A percentile compares a stretch with the other conserved stretches of the same genome.
Conservation (phyloP, 768 basidiomycete genomes). For the Lentinula edodes region DNA sequence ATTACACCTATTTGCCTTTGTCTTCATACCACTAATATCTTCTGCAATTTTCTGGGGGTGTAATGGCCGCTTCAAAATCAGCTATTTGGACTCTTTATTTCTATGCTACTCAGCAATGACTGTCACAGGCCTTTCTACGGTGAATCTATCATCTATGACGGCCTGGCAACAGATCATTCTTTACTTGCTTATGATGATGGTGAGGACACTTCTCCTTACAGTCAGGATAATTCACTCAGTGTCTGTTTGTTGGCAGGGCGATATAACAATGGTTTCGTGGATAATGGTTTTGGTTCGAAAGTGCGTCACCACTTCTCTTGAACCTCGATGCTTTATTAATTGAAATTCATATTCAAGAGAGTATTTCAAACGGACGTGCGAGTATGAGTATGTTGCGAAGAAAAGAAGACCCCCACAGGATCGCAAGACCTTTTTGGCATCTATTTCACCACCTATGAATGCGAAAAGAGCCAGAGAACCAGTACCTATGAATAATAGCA, state of each 20-base stretch:
- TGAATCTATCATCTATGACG: constrained; percentile 46
- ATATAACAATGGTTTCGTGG: constrained; percentile 52
- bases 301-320: constrained; percentile 19
- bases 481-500: not conserved
- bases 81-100: constrained; percentile 54
- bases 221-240: not conserved
- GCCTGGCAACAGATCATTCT: constrained; percentile 44
- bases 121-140: constrained; percentile 39
- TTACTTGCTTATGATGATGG: constrained; percentile 48
- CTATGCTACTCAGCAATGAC: constrained; percentile 58
- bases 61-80: constrained; percentile 47
- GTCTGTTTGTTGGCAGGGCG: constrained; percentile 25
- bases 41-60: constrained; percentile 62
- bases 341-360: constrained; percentile 20
- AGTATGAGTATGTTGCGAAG: constrained; percentile 33
- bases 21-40: constrained; percentile 51
- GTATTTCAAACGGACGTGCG: constrained; percentile 32
- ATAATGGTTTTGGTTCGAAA: constrained; percentile 62
- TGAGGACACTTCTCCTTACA: constrained; percentile 14
- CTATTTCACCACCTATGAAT: constrained; percentile 28
- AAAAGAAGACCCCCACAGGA: constrained; percentile 12
- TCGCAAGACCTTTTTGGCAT: constrained; percentile 23
- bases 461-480: constrained; percentile 7
- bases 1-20: constrained; percentile 43
- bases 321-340: not conserved